phyloP scores from a whole-genome alignment of 805 yeast genomes.

The Kluyveromyces starmeri region DNA sequence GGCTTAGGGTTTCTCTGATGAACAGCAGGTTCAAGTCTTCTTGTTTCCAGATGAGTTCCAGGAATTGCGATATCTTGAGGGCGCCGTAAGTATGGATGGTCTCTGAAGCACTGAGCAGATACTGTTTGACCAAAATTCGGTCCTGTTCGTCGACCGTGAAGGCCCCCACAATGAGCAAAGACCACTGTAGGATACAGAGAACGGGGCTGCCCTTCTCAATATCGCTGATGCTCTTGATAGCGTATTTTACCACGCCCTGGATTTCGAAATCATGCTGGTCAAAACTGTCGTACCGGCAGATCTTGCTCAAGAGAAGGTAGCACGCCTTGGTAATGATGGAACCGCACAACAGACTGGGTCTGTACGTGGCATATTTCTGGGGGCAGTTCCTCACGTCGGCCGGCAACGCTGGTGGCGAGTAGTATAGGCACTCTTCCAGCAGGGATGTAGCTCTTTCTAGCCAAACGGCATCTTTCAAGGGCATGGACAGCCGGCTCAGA shows the following conservation, averaged over 20 bases:
- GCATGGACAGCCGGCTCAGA: conserved; percentile 21
- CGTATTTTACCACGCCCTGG: conserved; percentile 14
- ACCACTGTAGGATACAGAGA: conserved; percentile 15
- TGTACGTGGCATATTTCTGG: conserved; percentile 12
- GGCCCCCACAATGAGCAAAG: conserved; percentile 14
- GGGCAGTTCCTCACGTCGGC: conserved; percentile 12
- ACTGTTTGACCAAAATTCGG: conserved; percentile 12
- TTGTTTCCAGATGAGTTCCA: conserved; percentile 13
- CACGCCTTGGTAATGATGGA: conserved; percentile 16
- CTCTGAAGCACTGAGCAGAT: conserved; percentile 13
- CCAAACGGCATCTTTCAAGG: conserved; percentile 11
- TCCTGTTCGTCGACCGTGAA: conserved; percentile 13
- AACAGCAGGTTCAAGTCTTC: conserved; percentile 11
- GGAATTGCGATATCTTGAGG: conserved; percentile 9
- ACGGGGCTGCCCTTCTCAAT: conserved; percentile 15
- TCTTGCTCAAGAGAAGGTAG: conserved; percentile 13
- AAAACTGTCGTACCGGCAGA: conserved; percentile 10
- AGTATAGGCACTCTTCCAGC: conserved; percentile 15
- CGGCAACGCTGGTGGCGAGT: conserved; percentile 15
- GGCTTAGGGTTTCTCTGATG: conserved; percentile 12
- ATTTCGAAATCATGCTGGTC: conserved; percentile 12
- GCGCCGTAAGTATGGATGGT: conserved; percentile 16
- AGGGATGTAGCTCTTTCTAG: conserved; percentile 10
- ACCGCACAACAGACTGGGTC: conserved; percentile 17
- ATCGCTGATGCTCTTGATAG: conserved; percentile 12